These are phyloP conservation scores for Cruciata laevipes DNA, from an alignment of 257 asterid species.

Conservation along the genomic window DNA sequence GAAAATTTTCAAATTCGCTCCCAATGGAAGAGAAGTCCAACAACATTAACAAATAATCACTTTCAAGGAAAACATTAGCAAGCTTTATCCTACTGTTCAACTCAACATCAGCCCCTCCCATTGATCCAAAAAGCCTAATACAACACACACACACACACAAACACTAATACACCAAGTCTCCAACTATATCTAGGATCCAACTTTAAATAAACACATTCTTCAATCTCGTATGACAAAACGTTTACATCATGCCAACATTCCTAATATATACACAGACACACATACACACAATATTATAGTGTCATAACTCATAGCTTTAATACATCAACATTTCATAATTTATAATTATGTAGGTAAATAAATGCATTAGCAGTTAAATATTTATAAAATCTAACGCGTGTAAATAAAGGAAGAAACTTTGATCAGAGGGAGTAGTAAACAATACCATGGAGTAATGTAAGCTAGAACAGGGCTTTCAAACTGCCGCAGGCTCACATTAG, in stretches of 20 bases:
- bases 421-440: neutral
- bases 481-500: conserved; percentile 49
- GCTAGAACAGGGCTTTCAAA: conserved; percentile 76
- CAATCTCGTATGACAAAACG: neutral
- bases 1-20: neutral
- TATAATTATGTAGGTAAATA: no score
- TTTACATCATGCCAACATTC: neutral
- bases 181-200: neutral
- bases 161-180: neutral
- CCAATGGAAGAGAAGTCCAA: neutral
- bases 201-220: neutral
- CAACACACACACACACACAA: neutral
- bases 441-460: conserved; percentile 91
- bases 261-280: neutral
- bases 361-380: no score
- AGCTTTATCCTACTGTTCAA: neutral
- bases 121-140: neutral
- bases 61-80: neutral
- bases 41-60: neutral
- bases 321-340: no score
- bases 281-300: no score
- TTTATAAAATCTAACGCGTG: no score
- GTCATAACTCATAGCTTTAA: no score
- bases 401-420: no score
- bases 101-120: neutral